Percentiles rank a stretch among this genome's conserved stretches.
Conservation (phyloP, 2,329 filamentous ascomycete genomes). For the Clonostachys rosea region DNA sequence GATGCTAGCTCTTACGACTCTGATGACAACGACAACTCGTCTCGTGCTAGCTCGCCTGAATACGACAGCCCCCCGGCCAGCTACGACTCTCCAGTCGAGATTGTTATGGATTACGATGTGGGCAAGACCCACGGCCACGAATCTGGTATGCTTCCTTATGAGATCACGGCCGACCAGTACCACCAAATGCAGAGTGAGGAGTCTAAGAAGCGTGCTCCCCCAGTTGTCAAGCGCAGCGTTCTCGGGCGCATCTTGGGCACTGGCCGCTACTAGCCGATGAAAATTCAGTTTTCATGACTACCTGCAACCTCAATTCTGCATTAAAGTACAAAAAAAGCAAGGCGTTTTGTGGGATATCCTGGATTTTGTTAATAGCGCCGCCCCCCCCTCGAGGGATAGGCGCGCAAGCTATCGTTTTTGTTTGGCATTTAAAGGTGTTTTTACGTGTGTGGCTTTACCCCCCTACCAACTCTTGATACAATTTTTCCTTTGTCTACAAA, state of each 20-base stretch:
- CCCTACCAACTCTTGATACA: too few relatives aligned
- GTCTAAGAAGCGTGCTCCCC: conserved; percentile 36
- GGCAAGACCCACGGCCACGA: conserved; percentile 1
- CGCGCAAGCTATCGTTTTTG: background rate
- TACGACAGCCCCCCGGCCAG: conserved; percentile 28
- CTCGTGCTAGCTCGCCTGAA: conserved; percentile 28
- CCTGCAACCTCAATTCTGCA: background rate
- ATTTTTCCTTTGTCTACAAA: too few relatives aligned
- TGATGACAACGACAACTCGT: too few relatives aligned
- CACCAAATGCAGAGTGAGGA: conserved; percentile 45
- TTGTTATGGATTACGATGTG: conserved; percentile 28
- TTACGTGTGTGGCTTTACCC: background rate
- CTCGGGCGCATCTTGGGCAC: conserved; percentile 49
- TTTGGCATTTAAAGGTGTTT: background rate
- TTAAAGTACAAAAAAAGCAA: background rate
- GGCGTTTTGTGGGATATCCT: background rate
- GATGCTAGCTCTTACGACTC: conserved; percentile 45
- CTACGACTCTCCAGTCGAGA: conserved; percentile 44
- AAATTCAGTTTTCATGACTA: too few relatives aligned
- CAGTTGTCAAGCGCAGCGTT: conserved; percentile 39
- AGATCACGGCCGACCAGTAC: conserved; percentile 49
- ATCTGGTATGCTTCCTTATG: conserved; percentile 43
- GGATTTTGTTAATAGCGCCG: background rate
- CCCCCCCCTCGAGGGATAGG: too few relatives aligned
- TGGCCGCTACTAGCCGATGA: conserved; percentile 13